Evolutionary conservation across 345 rosid species (phyloP), one percentile per base, ranked within the genome.

Genomic region (Clausena lansium): DNA sequence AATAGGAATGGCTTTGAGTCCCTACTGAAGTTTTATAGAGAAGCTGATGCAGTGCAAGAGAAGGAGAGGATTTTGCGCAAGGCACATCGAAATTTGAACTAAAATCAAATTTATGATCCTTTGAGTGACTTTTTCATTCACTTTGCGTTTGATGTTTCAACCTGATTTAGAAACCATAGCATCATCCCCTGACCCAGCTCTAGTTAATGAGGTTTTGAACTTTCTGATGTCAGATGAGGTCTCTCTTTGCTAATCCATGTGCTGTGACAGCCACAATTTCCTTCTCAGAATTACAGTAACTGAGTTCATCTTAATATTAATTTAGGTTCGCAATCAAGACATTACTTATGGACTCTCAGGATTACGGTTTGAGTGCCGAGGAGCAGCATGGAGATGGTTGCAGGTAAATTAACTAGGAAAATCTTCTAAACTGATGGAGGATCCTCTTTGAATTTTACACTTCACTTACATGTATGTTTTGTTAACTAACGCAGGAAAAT

Each of bases 211-310:
- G 57, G 86, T 65, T 66, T 52, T 81, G 25, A 75, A 81, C 84
- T 81, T 87, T 63, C 5, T 84, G 58, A 75, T 84, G 20, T 84
- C 87, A n/a, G 76, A 84, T 62, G 85, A 84, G 87, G 86, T 83
- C 71, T 20, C 30, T 28, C 36, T 17, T 15, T 36, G 30, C 28
- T 55, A 54, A 30, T 17, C 30, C 4, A 28, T 54, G 4, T 39
- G 36, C 60, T 2, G 32, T 28, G 33, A 30, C 24, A 22, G 9
- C 20, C 24, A 17, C 4, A 45, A 30, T 36, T 45, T 55, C 55
- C 66, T 75, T 55, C 32, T 35, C 25, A 35, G 24, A 50, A 25
- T 50, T 24, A 62, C 30, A 28, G 38, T 25, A 9, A 65, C 57
- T 33, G 7, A 73, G 35, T 50, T 77, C 30, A 25, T n/a, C 24